A percentile compares a stretch with the other conserved stretches of the same genome.
Evolutionary conservation across 257 asterid genomes (phyloP).

Genomic region (Capsicum baccatum): DNA sequence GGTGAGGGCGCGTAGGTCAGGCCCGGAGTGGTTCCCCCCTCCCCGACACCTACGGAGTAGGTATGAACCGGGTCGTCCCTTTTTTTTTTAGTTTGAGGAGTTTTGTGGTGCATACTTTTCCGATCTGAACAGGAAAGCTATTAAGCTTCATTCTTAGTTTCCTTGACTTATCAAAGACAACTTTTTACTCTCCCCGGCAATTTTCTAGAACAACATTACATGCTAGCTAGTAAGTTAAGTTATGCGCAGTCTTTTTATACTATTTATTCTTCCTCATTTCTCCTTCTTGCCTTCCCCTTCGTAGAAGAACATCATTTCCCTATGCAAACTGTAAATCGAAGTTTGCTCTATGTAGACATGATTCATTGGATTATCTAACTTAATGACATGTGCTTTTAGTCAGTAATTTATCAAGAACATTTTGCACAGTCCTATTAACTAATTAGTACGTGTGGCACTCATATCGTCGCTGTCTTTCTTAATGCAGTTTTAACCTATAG

Average conservation of each 20-base stretch:
- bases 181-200: neutral
- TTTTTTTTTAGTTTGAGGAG: conserved; percentile 19
- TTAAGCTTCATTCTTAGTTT: neutral
- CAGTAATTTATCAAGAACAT: neutral
- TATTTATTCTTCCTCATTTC: neutral
- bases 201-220: neutral
- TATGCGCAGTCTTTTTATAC: neutral
- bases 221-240: neutral
- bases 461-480: conserved; percentile 12
- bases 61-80: too few relatives aligned
- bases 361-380: conserved; percentile 24
- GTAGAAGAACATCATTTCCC: neutral
- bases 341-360: neutral
- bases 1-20: too few relatives aligned
- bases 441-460: neutral
- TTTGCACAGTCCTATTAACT: neutral
- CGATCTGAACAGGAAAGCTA: neutral
- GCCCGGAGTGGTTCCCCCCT: too few relatives aligned
- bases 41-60: too few relatives aligned
- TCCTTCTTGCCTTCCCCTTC: conserved; percentile 20
- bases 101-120: conserved; percentile 9
- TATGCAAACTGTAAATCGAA: neutral
- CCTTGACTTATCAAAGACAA: neutral
- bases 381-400: neutral
- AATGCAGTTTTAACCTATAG: conserved; percentile 74